phyloP scores from a whole-genome alignment of 1,284 basidiomycete genomes.

The Wolfiporia cocos region DNA sequence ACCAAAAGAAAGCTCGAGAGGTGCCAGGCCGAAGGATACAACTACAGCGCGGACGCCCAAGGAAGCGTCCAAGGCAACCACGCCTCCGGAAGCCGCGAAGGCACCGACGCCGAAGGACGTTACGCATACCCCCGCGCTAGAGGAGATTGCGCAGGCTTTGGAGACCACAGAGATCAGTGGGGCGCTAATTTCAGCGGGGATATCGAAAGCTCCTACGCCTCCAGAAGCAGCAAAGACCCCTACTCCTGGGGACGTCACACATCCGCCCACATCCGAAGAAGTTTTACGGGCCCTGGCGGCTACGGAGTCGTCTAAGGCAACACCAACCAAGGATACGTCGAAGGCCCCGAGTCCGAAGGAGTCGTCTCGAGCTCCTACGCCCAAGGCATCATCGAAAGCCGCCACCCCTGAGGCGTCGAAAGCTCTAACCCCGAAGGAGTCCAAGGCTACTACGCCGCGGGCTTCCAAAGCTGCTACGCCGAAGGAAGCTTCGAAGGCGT shows the following conservation, averaged over 20 bases:
- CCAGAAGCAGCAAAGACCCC: conserved; percentile 12
- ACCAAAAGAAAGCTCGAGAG: conserved; percentile 18
- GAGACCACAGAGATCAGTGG: conserved; percentile 15
- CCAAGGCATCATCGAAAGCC: conserved; percentile 17
- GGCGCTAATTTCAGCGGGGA: conserved; percentile 8
- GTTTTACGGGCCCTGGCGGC: conserved; percentile 4
- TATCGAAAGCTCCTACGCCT: conserved; percentile 6
- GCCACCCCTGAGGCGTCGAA: conserved; percentile 17
- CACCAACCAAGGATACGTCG: conserved; percentile 12
- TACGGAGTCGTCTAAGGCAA: background rate
- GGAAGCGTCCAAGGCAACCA: conserved; percentile 1
- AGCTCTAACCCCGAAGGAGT: conserved; percentile 15
- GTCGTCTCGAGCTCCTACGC: conserved; percentile 14
- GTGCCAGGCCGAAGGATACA: conserved; percentile 14
- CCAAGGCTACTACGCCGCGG: conserved; percentile 16
- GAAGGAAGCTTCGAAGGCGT: conserved; percentile 11
- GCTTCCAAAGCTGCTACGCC: conserved; percentile 20
- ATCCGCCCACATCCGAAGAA: conserved; percentile 10
- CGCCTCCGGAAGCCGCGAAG: conserved; percentile 11
- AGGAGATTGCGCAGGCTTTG: conserved; percentile 16
- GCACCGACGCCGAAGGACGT: conserved; percentile 7
- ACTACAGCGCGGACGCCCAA: conserved; percentile 12
- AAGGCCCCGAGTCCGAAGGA: conserved; percentile 14
- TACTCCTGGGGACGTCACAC: conserved; percentile 4
- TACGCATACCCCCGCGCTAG: conserved; percentile 14